Evolutionary conservation across 2,329 filamentous ascomycete genomes (phyloP), one percentile per base, ranked within the genome.

Genomic region (Colletotrichum cereale): DNA sequence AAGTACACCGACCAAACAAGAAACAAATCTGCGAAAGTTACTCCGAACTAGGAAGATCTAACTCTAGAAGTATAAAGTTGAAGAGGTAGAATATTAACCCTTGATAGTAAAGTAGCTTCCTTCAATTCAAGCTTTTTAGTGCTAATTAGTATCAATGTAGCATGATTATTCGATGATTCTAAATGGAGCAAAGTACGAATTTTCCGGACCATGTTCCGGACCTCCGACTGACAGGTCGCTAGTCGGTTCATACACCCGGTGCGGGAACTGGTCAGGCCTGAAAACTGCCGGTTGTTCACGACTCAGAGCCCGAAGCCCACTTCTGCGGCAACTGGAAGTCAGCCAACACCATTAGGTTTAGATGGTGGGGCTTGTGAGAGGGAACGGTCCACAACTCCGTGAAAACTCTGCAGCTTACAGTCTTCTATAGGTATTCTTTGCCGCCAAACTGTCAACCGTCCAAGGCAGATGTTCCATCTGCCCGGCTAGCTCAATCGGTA

Each of bases 401-500:
- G 55, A 61, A 70, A 70, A 66, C 3, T 70, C 48, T 70, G n/a
- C 67, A 24, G n/a, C 11, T 2, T 5, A 0, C 55, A 47, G 24
- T 10, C 10, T 10, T 24, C 12, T 47, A 47, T 31, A 40, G 12
- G 21, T n/a, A 55, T 40, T 26, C 3, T 4, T n/a, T 44, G 21
- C 42, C 10, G 0, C 1, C 3, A 0, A 0, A 1, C 10, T 12
- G 0, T 5, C 66, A 65, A 65, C 47, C 2, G 53, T 26, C 48
- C 38, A 66, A 61, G 67, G 67, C 67, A 70, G 67, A 70, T 70
- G 36, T 79, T 40, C 18, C 53, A 55, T 69, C 67, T 67, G 67
- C 85, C 86, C 83, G 85, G 86, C 85, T 90, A 90, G 88, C 88
- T 90, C 88, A 90, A 90, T 90, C 87, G 87, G 88, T 91, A 91